Percentiles rank a stretch among this genome's conserved stretches.
Evolutionary conservation across 768 basidiomycete genomes (phyloP).

Genomic region (Coprinellus micaceus): DNA sequence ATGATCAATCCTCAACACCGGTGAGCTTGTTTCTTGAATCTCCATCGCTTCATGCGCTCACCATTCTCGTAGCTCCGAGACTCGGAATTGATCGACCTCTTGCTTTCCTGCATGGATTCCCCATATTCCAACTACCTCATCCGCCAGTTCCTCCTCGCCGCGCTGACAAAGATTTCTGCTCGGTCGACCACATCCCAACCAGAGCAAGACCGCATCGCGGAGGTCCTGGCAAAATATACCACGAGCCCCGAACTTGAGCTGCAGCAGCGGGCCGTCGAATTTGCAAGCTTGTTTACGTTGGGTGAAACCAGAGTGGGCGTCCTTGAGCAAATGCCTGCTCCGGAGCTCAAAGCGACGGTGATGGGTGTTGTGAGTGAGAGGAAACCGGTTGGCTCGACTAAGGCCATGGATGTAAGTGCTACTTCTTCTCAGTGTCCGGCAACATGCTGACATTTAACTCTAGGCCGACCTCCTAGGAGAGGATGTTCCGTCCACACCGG

Average conservation of each 20-base stretch:
- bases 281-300: slow-evolving; percentile 76
- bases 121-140: slow-evolving; percentile 91
- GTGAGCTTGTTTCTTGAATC: slow-evolving; percentile 36
- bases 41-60: neutral
- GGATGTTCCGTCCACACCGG: slow-evolving; percentile 44
- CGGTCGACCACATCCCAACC: slow-evolving; percentile 60
- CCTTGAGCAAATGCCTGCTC: slow-evolving; percentile 97
- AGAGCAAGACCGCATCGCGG: slow-evolving; percentile 78
- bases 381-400: slow-evolving; percentile 90
- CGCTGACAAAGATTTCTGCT: slow-evolving; percentile 86
- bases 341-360: slow-evolving; percentile 95
- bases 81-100: slow-evolving; percentile 79
- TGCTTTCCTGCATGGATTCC: slow-evolving; percentile 84
- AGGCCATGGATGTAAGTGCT: slow-evolving; percentile 62
- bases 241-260: slow-evolving; percentile 90
- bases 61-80: slow-evolving; percentile 57
- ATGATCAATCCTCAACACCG: slow-evolving; percentile 63
- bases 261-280: slow-evolving; percentile 95
- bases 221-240: slow-evolving; percentile 75
- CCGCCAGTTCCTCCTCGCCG: slow-evolving; percentile 88
- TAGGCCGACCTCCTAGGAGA: slow-evolving; percentile 80
- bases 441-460: slow-evolving; percentile 10
- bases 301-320: slow-evolving; percentile 80
- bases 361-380: slow-evolving; percentile 95
- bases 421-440: too few species aligned